A percentile compares a stretch with the other conserved stretches of the same genome.
These are phyloP conservation scores for Myxozyma mucilagina DNA, from an alignment of 805 yeast species.

Conservation along the genomic window DNA sequence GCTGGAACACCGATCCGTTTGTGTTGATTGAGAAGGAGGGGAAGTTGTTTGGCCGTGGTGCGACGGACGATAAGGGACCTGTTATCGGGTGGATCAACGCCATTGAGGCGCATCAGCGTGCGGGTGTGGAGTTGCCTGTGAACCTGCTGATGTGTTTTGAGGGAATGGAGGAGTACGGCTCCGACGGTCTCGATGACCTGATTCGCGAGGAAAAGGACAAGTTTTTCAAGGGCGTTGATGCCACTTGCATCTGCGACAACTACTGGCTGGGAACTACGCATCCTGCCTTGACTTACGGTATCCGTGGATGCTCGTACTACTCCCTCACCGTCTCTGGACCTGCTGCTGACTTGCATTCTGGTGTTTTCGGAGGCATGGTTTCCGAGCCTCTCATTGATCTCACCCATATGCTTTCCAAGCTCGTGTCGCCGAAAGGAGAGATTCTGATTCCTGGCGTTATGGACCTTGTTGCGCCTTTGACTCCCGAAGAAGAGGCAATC, in stretches of 20 bases:
- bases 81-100: constrained; percentile 95
- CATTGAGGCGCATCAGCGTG: constrained; percentile 82
- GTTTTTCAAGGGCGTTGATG: constrained; percentile 86
- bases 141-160: constrained; percentile 91
- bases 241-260: constrained; percentile 94
- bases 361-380: constrained; percentile 94
- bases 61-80: constrained; percentile 98
- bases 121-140: constrained; percentile 87
- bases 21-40: constrained; percentile 65
- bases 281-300: constrained; percentile 96
- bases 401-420: constrained; percentile 68
- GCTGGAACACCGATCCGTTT: constrained; percentile 95
- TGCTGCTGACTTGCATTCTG: constrained; percentile 95
- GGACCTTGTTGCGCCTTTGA: constrained; percentile 94
- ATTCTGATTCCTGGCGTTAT: constrained; percentile 83
- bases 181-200: constrained; percentile 83
- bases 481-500: constrained; percentile 69
- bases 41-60: constrained; percentile 84
- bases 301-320: constrained; percentile 95
- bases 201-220: constrained; percentile 73
- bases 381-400: constrained; percentile 98
- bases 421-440: constrained; percentile 80
- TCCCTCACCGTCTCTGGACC: constrained; percentile 84
- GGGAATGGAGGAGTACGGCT: constrained; percentile 97
- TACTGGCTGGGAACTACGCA: constrained; percentile 97